Conservation (phyloP, 75 land plant species). For the Pseudotsuga menziesii region DNA sequence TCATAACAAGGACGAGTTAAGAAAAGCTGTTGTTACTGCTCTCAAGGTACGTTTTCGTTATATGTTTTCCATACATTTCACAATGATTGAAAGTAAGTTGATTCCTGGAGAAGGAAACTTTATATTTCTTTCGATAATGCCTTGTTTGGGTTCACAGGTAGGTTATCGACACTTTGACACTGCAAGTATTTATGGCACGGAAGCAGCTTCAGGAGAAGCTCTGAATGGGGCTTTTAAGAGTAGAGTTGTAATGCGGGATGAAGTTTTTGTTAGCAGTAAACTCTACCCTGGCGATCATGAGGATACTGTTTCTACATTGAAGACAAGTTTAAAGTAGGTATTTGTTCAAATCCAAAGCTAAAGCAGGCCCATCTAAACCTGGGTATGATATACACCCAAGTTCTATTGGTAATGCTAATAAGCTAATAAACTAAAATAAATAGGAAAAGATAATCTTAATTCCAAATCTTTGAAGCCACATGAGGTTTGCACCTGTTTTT, state of each 20-base stretch:
- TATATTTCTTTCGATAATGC: background rate
- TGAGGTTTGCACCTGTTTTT: too few relatives aligned
- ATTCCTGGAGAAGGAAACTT: too few relatives aligned
- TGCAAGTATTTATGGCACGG: conserved; percentile 36
- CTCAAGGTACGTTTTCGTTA: background rate
- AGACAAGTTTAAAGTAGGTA: background rate
- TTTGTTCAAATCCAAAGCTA: too few relatives aligned
- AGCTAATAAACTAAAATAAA: too few relatives aligned
- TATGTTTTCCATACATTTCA: background rate
- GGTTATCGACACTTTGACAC: conserved; percentile 64
- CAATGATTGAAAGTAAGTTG: background rate
- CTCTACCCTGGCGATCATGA: conserved; percentile 3
- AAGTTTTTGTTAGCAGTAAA: conserved; percentile 47
- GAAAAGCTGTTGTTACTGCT: background rate
- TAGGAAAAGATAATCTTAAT: too few relatives aligned
- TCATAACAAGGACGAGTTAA: background rate
- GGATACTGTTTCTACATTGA: too few relatives aligned
- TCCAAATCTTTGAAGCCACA: too few relatives aligned
- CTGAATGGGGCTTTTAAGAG: conserved; percentile 23
- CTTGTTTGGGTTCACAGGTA: conserved; percentile 16
- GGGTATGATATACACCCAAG: background rate
- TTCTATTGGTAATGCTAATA: too few relatives aligned
- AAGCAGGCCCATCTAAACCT: background rate
- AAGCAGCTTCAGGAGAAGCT: conserved; percentile 38
- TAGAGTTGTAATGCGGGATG: conserved; percentile 35